Evolutionary conservation across 2,329 filamentous ascomycete genomes (phyloP), one percentile per base, ranked within the genome.

Genomic region (Paracoccidioides brasiliensis): DNA sequence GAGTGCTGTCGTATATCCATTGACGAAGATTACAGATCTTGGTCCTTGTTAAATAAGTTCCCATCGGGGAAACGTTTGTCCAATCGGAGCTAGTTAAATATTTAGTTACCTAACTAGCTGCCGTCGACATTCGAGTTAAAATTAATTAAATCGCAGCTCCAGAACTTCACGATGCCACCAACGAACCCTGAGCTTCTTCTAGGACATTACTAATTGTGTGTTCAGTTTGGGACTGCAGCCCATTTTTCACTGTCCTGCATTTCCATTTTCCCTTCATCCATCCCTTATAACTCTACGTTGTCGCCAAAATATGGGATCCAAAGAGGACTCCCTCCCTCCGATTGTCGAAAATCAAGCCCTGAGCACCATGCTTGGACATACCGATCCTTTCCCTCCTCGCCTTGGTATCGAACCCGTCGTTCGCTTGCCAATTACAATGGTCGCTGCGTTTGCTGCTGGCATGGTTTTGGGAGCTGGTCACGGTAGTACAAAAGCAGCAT

Each of bases 401-500:
- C 72, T 83, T 33, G 84, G 83, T 38, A 79, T 90, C 55, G 78
- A 83, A 50, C 80, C 85, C 45, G 72, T 80, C 40, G 67, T 80
- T 15, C 85, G 88, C 57, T 77, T 93, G 41, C 77, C 85, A 40
- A 74, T 86, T 53, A 83, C 84, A 10, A 76, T 82, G 3, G 59
- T 78, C 9, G 73, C 82, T 32, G 82, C 85, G 5, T 86, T 87
- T 61, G 63, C 80, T 3, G 74, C 84, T n/a, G 88, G 89, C 54
- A 77, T 87, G 66, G 74, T 74, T 0, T 75, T 95, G 10, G 90
- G 90, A 32, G 74, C 84, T 15, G 77, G 82, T 5, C 82, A 90
- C 55, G 89, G 88, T 30, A 84, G 83, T 57, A 83, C 83, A 65
- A 83, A 80, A 67, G 81, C 88, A 0, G 84, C 86, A 53, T 78